Conservation (phyloP, 495 filamentous ascomycete genomes). For the Bacidia rubella region DNA sequence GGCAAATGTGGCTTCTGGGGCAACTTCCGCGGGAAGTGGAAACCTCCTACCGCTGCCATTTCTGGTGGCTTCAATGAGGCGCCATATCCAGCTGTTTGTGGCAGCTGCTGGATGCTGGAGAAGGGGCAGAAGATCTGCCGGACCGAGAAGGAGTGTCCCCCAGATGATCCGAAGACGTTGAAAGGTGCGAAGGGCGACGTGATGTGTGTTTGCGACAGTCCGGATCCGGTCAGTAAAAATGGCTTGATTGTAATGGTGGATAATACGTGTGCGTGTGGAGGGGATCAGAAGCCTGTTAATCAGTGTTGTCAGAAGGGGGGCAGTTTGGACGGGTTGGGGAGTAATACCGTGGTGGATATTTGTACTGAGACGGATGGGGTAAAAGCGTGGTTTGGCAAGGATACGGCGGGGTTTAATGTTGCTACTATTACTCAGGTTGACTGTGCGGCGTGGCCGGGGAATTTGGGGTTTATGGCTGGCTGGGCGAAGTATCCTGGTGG, state of each 20-base stretch:
- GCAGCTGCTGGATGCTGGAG: not conserved
- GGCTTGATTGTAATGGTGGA: conserved; percentile 1
- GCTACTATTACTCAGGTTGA: not conserved
- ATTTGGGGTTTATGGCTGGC: not conserved
- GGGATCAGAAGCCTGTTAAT: not conserved
- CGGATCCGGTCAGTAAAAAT: not conserved
- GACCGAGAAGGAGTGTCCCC: not conserved
- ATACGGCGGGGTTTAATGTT: not conserved
- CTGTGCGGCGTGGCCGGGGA: not conserved
- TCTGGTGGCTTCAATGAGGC: not conserved
- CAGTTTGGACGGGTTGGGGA: not conserved
- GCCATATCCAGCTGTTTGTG: not conserved
- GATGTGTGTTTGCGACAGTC: not conserved
- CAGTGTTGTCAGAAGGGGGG: not conserved
- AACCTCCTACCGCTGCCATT: not conserved
- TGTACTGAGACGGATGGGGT: not conserved
- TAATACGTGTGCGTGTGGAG: conserved; percentile 1
- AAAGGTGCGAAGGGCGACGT: not conserved
- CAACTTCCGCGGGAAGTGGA: not conserved
- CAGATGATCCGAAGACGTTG: not conserved
- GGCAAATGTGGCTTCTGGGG: not conserved
- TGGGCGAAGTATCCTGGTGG: not conserved
- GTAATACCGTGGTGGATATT: not conserved
- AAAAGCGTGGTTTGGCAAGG: not conserved
- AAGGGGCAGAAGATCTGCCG: not conserved